Evolutionary conservation across 1,139 yeast genomes (phyloP), one percentile per base, ranked within the genome.

Genomic region (Kodamaea alishanica): DNA sequence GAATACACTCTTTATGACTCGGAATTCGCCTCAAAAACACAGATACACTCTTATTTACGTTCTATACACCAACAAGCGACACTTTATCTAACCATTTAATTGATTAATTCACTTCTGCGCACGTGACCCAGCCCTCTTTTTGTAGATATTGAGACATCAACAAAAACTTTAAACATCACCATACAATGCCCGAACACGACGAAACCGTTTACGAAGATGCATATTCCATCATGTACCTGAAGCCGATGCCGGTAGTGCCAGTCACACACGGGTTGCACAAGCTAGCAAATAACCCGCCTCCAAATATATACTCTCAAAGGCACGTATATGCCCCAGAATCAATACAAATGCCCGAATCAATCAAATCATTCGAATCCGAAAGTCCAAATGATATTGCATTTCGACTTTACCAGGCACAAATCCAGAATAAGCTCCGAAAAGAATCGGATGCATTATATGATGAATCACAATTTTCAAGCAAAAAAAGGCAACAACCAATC

Each of bases 151-250:
- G 12, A 34, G 24, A 8, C n/a, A 31, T 28, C 10, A 32, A 10
- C 24, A 42, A 37, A 36, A 39, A 35, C 32, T 29, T 28, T 10
- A 24, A 30, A 30, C 32, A 37, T n/a, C 15, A 25, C 37, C 11
- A 15, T 4, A 15, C 20, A 15, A 15, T 15, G 20, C 20, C 20
- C 20, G 20, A 15, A 15, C 20, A 30, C 8, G 45, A 44, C 30
- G 46, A 44, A 6, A 45, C 49, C 10, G 44, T 49, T 7, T 49
- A 48, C 29, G 54, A 48, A 25, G 54, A 49, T 38, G 54, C 54
- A 6, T 38, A 37, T 32, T 55, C 56, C 75, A 70, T 73, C 77
- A 69, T 51, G 15, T 33, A 37, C 25, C 10, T 38, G n/a, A 32
- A 35, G n/a, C 37, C 37, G n/a, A 35, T 34, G 26, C 33, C 36